Evolutionary conservation across 148 eudicot species (phyloP).

Genomic region (Rhododendron kiyosumense): DNA sequence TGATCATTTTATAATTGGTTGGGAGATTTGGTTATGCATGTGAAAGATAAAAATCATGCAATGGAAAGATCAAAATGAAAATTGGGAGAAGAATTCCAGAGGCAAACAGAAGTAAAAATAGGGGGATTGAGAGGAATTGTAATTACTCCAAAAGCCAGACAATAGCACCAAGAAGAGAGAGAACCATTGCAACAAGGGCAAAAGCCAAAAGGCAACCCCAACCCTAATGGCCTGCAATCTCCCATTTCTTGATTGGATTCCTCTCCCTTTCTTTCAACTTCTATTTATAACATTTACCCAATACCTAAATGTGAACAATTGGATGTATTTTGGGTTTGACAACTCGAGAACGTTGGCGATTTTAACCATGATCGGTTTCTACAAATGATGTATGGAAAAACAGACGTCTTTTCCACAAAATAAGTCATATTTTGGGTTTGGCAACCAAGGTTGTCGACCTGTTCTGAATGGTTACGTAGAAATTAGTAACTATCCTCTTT

Average conservation of each 20-base stretch:
- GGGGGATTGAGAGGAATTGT: neutral
- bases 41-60: neutral
- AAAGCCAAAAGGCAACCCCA: constrained; percentile 34
- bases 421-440: neutral
- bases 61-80: neutral
- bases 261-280: neutral
- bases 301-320: neutral
- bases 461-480: neutral
- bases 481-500: neutral
- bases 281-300: neutral
- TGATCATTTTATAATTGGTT: too few relatives aligned
- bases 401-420: neutral
- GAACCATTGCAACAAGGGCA: constrained; percentile 31
- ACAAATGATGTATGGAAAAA: neutral
- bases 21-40: too few relatives aligned
- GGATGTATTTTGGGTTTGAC: neutral
- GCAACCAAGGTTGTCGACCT: neutral
- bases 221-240: constrained; percentile 49
- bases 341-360: neutral
- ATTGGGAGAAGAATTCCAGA: neutral
- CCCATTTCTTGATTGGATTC: constrained; percentile 18
- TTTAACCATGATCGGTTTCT: neutral
- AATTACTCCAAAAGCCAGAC: constrained; percentile 46
- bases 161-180: constrained; percentile 34
- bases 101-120: neutral